phyloP scores from a whole-genome alignment of 2,329 filamentous ascomycete genomes.

The Aphanocladium album region DNA sequence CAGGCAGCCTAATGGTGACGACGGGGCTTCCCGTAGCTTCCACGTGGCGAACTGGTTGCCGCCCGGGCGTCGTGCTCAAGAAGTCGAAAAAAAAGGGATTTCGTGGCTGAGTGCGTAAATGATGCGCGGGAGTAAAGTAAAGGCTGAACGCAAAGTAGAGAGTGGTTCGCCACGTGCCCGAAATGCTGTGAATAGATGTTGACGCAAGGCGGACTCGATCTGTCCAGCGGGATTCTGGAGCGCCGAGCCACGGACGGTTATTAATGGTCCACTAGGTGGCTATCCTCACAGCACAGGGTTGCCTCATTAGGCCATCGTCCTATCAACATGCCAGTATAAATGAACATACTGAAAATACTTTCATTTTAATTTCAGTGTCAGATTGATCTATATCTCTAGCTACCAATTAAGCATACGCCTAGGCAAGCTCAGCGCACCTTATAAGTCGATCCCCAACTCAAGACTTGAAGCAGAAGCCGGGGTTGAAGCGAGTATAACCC shows the following conservation, averaged over 20 bases:
- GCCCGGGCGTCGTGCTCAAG: background rate
- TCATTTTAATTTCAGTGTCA: no score
- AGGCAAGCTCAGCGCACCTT: no score
- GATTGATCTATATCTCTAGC: no score
- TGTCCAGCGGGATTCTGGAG: background rate
- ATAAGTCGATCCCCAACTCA: no score
- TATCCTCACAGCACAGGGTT: no score
- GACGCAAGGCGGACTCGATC: conserved; percentile 5
- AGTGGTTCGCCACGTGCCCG: background rate
- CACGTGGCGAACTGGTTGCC: background rate
- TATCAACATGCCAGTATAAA: background rate
- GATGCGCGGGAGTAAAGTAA: background rate
- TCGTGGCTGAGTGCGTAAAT: background rate
- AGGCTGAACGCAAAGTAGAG: background rate
- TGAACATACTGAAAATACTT: no score
- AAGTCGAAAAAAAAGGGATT: background rate
- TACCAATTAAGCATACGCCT: no score
- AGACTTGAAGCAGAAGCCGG: no score
- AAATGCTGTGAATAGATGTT: background rate
- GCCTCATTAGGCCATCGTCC: no score
- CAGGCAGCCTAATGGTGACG: conserved; percentile 6
- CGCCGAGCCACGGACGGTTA: background rate
- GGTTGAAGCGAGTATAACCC: no score
- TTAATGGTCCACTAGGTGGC: no score
- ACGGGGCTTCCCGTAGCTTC: background rate